These are phyloP conservation scores for Pichia pseudocactophila DNA, from an alignment of 805 yeast genomes.

Conservation along the genomic window DNA sequence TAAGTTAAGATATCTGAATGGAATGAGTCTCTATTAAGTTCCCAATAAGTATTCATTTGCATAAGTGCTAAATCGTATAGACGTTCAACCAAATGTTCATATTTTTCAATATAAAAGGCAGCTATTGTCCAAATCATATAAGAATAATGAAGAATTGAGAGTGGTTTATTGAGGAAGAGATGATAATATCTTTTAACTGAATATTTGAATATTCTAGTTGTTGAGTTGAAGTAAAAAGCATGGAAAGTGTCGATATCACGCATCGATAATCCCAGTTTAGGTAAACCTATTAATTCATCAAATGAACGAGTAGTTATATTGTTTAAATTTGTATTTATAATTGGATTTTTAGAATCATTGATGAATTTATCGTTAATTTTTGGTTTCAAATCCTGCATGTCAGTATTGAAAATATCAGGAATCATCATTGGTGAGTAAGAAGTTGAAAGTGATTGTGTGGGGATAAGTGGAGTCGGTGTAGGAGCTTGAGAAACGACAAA, in stretches of 20 bases:
- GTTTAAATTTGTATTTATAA: neutral
- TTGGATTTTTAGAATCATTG: neutral
- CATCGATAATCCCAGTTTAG: conserved; percentile 15
- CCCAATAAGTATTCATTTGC: conserved; percentile 16
- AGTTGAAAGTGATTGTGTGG: neutral
- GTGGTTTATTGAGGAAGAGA: conserved; percentile 16
- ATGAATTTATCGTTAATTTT: neutral
- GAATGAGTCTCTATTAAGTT: conserved; percentile 8
- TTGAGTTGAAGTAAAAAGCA: conserved; percentile 10
- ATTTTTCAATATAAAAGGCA: conserved; percentile 14
- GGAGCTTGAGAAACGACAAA: no score
- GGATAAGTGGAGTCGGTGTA: neutral
- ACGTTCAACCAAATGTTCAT: conserved; percentile 12
- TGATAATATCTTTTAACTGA: conserved; percentile 17
- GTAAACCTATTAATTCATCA: conserved; percentile 7
- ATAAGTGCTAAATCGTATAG: conserved; percentile 15
- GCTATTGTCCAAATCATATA: conserved; percentile 21
- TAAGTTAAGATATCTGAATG: conserved; percentile 19
- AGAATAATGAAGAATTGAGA: conserved; percentile 14
- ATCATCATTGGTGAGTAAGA: neutral
- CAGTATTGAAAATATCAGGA: neutral
- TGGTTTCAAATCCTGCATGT: neutral
- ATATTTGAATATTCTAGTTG: conserved; percentile 12
- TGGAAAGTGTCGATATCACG: conserved; percentile 18
- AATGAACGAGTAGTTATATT: conserved; percentile 2